phyloP scores from a whole-genome alignment of 176 grass and related monocot species.

The Oryza meyeriana region DNA sequence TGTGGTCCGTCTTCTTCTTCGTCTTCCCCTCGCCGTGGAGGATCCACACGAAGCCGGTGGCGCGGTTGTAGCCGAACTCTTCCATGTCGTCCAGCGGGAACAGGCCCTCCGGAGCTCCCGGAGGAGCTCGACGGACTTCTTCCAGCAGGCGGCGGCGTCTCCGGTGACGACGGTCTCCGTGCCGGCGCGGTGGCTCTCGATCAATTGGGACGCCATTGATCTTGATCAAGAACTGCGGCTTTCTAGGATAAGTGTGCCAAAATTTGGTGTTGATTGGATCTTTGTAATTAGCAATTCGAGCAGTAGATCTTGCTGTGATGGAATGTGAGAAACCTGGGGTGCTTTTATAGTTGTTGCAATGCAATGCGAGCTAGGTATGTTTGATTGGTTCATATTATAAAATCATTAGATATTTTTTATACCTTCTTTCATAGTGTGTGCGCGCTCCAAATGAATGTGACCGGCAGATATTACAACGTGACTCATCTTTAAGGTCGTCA shows the following conservation, averaged over 20 bases:
- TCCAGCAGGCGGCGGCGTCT: neutral
- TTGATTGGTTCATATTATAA: too few relatives aligned
- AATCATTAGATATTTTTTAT: too few relatives aligned
- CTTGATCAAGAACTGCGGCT: too few relatives aligned
- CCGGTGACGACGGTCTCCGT: neutral
- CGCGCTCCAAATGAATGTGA: neutral
- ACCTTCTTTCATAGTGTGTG: neutral
- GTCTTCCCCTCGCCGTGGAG: neutral
- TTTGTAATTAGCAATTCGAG: neutral
- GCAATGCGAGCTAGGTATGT: too few relatives aligned
- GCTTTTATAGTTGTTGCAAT: neutral
- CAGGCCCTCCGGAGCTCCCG: neutral
- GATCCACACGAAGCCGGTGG: conserved; percentile 3
- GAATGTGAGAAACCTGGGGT: neutral
- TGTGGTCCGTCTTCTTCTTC: conserved; percentile 22
- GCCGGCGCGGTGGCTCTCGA: neutral
- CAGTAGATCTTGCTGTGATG: neutral
- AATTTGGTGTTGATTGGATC: neutral
- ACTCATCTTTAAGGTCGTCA: neutral
- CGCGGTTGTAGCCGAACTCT: conserved; percentile 11
- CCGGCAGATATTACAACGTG: neutral
- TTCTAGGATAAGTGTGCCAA: neutral
- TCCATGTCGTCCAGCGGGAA: conserved; percentile 4
- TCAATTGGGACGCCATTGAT: neutral
- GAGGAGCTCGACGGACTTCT: conserved; percentile 1